phyloP scores from a whole-genome alignment of 2,329 filamentous ascomycete genomes.

The Sclerotiophoma versabilis region DNA sequence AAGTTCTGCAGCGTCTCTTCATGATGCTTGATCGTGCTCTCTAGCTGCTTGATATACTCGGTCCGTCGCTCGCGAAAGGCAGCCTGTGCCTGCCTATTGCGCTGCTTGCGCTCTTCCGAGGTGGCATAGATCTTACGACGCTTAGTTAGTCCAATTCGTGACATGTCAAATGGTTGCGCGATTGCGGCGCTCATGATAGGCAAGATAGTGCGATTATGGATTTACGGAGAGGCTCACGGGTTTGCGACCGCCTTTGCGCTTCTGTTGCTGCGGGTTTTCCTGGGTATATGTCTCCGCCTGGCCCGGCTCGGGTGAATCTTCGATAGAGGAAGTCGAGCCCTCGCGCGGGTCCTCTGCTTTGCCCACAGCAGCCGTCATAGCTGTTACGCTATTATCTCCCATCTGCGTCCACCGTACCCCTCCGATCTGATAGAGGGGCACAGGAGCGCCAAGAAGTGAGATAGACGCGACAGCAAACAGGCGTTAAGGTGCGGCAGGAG shows the following conservation, averaged over 20 bases:
- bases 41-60: slow-evolving; percentile 99
- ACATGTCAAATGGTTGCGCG: slow-evolving; percentile 39
- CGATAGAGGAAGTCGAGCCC: slow-evolving; percentile 57
- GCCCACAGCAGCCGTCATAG: slow-evolving; percentile 55
- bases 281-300: slow-evolving; percentile 51
- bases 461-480: slow-evolving; percentile 40
- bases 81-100: slow-evolving; percentile 95
- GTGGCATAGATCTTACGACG: slow-evolving; percentile 89
- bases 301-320: slow-evolving; percentile 58
- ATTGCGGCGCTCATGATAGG: slow-evolving; percentile 32
- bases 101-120: slow-evolving; percentile 96
- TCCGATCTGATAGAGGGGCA: slow-evolving; percentile 48
- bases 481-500: slow-evolving; percentile 32
- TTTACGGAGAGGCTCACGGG: slow-evolving; percentile 70
- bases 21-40: slow-evolving; percentile 96
- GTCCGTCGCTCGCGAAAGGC: slow-evolving; percentile 96
- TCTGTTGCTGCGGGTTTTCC: slow-evolving; percentile 66
- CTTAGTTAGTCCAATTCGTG: slow-evolving; percentile 50
- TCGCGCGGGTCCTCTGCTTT: slow-evolving; percentile 55
- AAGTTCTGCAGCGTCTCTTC: slow-evolving; percentile 92
- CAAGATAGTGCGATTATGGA: slow-evolving; percentile 22
- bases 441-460: slow-evolving; percentile 43
- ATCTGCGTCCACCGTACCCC: slow-evolving; percentile 58
- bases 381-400: slow-evolving; percentile 56
- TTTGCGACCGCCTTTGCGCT: slow-evolving; percentile 97